Base-by-base conservation (phyloP, 2,329 filamentous ascomycete species). In the Alternaria consortialis region DNA sequence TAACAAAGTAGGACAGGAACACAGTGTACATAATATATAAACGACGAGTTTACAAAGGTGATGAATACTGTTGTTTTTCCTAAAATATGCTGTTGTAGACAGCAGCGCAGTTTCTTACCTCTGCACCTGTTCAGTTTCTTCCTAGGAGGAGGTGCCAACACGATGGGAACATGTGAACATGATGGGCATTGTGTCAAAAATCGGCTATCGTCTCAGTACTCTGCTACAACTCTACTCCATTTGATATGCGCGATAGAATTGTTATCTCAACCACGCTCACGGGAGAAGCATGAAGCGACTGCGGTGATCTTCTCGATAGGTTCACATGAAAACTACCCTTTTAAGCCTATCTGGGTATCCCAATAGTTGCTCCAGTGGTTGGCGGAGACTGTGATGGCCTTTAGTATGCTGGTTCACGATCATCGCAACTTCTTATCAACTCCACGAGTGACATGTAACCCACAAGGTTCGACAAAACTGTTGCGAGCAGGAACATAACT, bases 261-360 rank as follows among this genome's bases (percentile, higher is more conserved):
- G 5, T 2, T 11, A 11, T n/a, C 2, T 0, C 20, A 17, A 3
- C 13, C 32, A 2, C 20, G 13, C 5, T 27, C 23, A 17, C 1
- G n/a, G 15, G 12, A 3, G 20, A 50, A 13, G 46, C 31, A 2
- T 25, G 0, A 0, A n/a, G 34, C 20, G 8, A 27, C 20, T 27
- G 1, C 31, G 25, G 17, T 23, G 31, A 17, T 15, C 31, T 15
- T 15, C 46, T 31, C 31, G n/a, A 8, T 8, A 36, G 27, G 17
- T 27, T 50, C 7, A 50, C 32, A 25, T n/a, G 20, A 15, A 23
- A 23, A 25, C 46, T 7, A 27, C 27, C 9, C 31, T 36, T 25
- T 37, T 20, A n/a, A 36, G 20, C 15, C 46, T 48, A 13, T 13
- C 23, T n/a, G 12, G 8, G 1, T 20, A 48, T 15, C 15, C 31